Evolutionary conservation across 140 eudicot species (phyloP).

Genomic region (Ambrosia hybrid): DNA sequence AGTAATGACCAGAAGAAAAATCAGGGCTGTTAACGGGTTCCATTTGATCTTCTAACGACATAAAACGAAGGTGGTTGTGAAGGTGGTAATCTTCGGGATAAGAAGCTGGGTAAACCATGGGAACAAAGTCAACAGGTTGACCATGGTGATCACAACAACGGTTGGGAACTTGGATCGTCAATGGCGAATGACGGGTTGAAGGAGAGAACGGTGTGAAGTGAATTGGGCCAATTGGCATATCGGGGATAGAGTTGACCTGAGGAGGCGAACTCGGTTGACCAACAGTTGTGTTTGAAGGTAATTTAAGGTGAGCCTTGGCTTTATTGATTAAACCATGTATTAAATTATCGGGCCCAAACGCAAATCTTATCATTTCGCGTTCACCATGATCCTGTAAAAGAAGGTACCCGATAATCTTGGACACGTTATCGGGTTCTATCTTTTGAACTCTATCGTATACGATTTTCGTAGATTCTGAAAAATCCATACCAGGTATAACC

Average conservation of each 20-base stretch:
- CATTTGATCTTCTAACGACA: slow-evolving; percentile 56
- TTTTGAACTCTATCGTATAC: slow-evolving; percentile 56
- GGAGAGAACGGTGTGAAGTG: slow-evolving; percentile 48
- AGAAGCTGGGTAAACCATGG: slow-evolving; percentile 39
- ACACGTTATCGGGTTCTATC: slow-evolving; percentile 56
- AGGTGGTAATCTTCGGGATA: slow-evolving; percentile 49
- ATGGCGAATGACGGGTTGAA: slow-evolving; percentile 33
- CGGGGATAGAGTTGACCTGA: slow-evolving; percentile 24
- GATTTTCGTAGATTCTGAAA: slow-evolving; percentile 51
- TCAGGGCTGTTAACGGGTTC: slow-evolving; percentile 43
- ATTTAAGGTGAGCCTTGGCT: slow-evolving; percentile 37
- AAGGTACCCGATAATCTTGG: slow-evolving; percentile 58
- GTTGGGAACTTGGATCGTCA: slow-evolving; percentile 38
- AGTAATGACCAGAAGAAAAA: slow-evolving; percentile 31
- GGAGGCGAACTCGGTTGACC: slow-evolving; percentile 41
- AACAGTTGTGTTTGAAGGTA: slow-evolving; percentile 32
- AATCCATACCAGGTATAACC: slow-evolving; percentile 51
- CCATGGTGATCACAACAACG: slow-evolving; percentile 46
- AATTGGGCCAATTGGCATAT: slow-evolving; percentile 1
- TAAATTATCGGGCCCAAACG: slow-evolving; percentile 55
- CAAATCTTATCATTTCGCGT: slow-evolving; percentile 58
- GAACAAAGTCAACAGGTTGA: slow-evolving; percentile 45
- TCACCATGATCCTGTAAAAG: slow-evolving; percentile 59
- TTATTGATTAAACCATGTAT: slow-evolving; percentile 44
- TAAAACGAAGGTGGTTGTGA: slow-evolving; percentile 49